Conservation (phyloP, 192 early-diverging fungal species). For the Rhizophagus clarus region DNA sequence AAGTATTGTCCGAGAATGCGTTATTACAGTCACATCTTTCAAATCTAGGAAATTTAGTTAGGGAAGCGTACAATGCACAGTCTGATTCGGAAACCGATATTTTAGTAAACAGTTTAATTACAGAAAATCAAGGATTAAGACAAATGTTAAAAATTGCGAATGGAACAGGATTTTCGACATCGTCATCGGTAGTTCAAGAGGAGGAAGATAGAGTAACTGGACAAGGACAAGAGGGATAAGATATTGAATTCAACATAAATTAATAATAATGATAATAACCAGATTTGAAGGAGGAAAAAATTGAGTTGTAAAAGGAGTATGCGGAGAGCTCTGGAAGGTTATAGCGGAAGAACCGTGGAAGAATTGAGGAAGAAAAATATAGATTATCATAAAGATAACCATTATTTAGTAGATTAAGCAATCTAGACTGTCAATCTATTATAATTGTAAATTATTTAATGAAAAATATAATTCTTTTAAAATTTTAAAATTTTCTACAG, state of each 20-base stretch:
- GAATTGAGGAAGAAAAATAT: no score
- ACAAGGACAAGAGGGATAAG: not conserved
- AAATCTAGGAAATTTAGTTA: conserved; percentile 13
- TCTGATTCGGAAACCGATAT: conserved; percentile 23
- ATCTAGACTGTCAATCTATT: not conserved
- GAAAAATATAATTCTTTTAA: not conserved
- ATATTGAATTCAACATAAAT: not conserved
- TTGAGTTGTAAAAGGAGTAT: no score
- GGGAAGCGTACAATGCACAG: conserved; percentile 29
- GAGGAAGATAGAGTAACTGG: not conserved
- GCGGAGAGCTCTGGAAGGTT: no score
- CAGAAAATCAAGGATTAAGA: conserved; percentile 33
- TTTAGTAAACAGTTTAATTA: conserved; percentile 25
- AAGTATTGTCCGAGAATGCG: conserved; percentile 20
- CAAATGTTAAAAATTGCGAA: conserved; percentile 25
- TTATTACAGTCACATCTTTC: conserved; percentile 16
- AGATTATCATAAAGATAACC: no score
- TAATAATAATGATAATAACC: not conserved
- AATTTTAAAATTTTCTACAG: not conserved
- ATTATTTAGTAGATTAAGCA: no score
- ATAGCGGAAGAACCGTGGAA: no score
- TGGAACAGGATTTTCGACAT: not conserved
- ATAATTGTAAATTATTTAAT: not conserved
- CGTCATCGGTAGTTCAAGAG: not conserved
- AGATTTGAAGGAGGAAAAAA: no score